These are phyloP conservation scores for Fonsecaea multimorphosa DNA, from an alignment of 2,329 filamentous ascomycete genomes.

Conservation along the genomic window DNA sequence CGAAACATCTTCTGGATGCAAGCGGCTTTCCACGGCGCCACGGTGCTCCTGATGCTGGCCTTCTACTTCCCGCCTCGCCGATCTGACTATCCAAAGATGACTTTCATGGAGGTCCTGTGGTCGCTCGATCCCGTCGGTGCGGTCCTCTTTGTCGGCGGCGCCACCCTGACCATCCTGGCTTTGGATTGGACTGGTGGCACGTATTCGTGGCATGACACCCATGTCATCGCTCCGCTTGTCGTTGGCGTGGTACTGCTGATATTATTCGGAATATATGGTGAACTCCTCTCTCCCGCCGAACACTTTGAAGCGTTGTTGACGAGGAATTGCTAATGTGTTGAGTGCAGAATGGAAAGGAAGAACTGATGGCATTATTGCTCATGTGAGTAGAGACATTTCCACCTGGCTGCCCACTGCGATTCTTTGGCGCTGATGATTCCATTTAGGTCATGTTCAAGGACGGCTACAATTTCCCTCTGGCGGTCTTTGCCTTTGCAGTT, in stretches of 20 bases:
- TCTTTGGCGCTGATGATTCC: background rate
- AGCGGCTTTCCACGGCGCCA: conserved; percentile 58
- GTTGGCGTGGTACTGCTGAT: conserved; percentile 41
- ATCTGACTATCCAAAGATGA: conserved; percentile 47
- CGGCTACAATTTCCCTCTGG: conserved; percentile 61
- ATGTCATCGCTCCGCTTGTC: conserved; percentile 47
- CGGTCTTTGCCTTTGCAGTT: conserved; percentile 62
- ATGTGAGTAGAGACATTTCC: conserved; percentile 40
- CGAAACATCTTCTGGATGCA: conserved; percentile 65
- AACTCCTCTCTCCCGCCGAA: background rate
- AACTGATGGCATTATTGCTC: conserved; percentile 60
- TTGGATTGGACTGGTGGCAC: conserved; percentile 54
- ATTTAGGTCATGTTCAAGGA: conserved; percentile 56
- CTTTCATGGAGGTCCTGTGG: conserved; percentile 51
- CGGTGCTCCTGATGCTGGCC: conserved; percentile 54
- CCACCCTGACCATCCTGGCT: conserved; percentile 54
- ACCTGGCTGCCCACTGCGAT: too few relatives aligned
- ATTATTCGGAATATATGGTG: conserved; percentile 10
- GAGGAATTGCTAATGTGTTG: background rate
- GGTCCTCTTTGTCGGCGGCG: conserved; percentile 51
- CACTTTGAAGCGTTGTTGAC: background rate
- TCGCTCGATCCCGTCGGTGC: conserved; percentile 57
- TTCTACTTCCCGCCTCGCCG: conserved; percentile 56
- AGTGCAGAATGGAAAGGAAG: conserved; percentile 62
- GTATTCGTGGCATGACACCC: conserved; percentile 48